Conservation (phyloP, 805 yeast species). For the Kazachstania bromeliacearum region DNA sequence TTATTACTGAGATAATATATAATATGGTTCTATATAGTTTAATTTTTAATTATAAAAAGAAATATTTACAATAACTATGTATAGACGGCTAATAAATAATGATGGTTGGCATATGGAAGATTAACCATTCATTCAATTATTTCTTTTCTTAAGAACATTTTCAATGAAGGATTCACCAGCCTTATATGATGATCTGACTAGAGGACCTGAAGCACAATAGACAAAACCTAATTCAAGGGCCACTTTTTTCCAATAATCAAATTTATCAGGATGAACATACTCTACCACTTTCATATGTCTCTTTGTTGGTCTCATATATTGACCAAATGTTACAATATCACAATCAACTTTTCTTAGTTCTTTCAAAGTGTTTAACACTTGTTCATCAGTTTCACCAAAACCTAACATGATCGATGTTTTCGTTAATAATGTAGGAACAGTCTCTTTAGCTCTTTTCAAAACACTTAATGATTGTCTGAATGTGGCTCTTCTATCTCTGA, state of each 20-base stretch:
- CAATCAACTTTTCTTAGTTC: conserved; percentile 70
- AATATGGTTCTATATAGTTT: too few relatives aligned
- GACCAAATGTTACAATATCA: conserved; percentile 97
- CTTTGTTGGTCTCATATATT: conserved; percentile 97
- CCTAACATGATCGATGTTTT: conserved; percentile 96
- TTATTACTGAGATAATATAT: conserved; percentile 1
- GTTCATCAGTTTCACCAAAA: conserved; percentile 91
- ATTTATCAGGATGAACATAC: conserved; percentile 87
- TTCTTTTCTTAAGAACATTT: conserved; percentile 75
- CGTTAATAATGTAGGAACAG: conserved; percentile 68
- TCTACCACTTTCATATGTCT: conserved; percentile 98
- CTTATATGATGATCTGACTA: conserved; percentile 92
- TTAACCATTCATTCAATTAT: too few relatives aligned
- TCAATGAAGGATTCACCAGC: conserved; percentile 98
- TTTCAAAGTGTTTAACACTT: conserved; percentile 60
- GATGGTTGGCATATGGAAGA: too few relatives aligned
- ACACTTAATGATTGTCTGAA: conserved; percentile 81
- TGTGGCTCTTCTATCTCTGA: conserved; percentile 94
- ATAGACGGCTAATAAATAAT: too few relatives aligned
- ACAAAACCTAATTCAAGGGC: conserved; percentile 87
- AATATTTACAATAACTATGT: background rate
- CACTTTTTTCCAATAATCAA: conserved; percentile 81
- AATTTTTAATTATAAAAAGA: background rate
- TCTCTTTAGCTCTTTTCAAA: conserved; percentile 67
- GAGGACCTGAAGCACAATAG: conserved; percentile 95